Conservation (phyloP, 2,329 filamentous ascomycete species). For the Hymenoscyphus occultus region DNA sequence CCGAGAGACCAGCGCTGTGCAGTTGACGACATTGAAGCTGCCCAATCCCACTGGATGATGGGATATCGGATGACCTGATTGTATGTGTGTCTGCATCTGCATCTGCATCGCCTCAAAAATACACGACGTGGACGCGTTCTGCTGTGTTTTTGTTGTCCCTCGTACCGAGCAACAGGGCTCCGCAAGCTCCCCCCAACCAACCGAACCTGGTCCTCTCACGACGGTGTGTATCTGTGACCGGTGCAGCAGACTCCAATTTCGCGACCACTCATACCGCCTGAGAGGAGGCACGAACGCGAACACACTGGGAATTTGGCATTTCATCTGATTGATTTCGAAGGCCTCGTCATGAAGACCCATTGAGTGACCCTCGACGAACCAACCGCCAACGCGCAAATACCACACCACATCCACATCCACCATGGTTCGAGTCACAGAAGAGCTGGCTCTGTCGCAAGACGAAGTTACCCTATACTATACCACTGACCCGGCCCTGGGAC, state of each 20-base stretch:
- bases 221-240: constrained; percentile 11
- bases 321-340: constrained; percentile 13
- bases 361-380: constrained; percentile 27
- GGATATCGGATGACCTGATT: constrained; percentile 2
- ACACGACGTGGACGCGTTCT: background rate
- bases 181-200: constrained; percentile 5
- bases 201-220: background rate
- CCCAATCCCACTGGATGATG: background rate
- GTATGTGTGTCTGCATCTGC: constrained; percentile 20
- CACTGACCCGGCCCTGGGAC: constrained; percentile 76
- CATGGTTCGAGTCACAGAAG: constrained; percentile 82
- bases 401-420: constrained; percentile 30
- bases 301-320: constrained; percentile 2
- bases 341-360: constrained; percentile 31
- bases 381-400: constrained; percentile 11
- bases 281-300: background rate
- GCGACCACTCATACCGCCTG: constrained; percentile 11
- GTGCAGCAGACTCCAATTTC: constrained; percentile 4
- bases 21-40: background rate
- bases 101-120: constrained; percentile 10
- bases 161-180: background rate
- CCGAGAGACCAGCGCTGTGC: background rate
- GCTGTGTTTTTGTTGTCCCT: constrained; percentile 12
- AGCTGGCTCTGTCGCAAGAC: constrained; percentile 75
- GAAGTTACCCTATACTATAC: constrained; percentile 85